phyloP scores from a whole-genome alignment of 257 asterid species.

The Solanum dulcamara region DNA sequence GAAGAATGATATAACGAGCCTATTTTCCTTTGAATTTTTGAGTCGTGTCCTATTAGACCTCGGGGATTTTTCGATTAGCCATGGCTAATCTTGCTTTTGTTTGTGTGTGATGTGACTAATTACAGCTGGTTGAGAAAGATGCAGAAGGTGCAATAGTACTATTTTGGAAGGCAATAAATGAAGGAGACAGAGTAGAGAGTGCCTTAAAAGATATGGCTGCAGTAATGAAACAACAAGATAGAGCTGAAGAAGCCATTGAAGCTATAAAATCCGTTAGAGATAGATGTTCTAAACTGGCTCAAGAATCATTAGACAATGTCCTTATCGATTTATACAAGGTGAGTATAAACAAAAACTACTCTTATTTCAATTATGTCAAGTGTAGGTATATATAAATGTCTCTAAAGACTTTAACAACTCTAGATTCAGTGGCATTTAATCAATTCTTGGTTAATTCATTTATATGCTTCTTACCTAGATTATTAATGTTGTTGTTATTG shows the following conservation, averaged over 20 bases:
- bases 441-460: no score
- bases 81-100: no score
- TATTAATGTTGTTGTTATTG: no score
- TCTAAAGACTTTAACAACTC: no score
- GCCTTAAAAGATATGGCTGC: conserved; percentile 91
- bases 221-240: conserved; percentile 73
- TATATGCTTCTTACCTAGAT: no score
- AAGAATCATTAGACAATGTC: conserved; percentile 76
- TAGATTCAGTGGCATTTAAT: no score
- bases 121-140: conserved; percentile 68
- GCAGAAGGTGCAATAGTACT: conserved; percentile 52
- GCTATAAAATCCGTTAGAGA: conserved; percentile 59
- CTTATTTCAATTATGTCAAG: no score
- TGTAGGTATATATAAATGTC: no score
- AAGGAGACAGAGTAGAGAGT: conserved; percentile 75
- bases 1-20: no score
- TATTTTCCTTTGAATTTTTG: no score
- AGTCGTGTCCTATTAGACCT: no score
- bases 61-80: no score
- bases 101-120: background rate
- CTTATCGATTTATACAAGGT: conserved; percentile 83
- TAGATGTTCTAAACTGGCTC: conserved; percentile 67
- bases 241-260: conserved; percentile 81
- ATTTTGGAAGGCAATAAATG: conserved; percentile 76
- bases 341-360: background rate